A percentile compares a stretch with the other conserved stretches of the same genome.
Conservation (phyloP, 108 stramenopile species). For the Fistulifera pelliculosa region DNA sequence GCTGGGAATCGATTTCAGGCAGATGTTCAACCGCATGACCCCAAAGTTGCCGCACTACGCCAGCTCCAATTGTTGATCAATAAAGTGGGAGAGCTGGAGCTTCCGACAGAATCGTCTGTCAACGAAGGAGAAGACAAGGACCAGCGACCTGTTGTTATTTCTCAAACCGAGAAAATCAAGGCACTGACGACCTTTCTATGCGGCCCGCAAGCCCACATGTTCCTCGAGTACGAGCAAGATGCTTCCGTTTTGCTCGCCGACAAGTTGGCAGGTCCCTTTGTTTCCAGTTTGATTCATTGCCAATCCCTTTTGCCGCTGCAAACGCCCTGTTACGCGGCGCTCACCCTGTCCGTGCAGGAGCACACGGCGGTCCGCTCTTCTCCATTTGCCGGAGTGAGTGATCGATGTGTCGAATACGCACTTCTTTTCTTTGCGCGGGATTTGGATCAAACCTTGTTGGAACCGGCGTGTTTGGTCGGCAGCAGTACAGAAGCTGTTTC, state of each 20-base stretch:
- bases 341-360: conserved; percentile 59
- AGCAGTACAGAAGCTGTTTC: conserved; percentile 1
- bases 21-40: conserved; percentile 31
- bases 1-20: conserved; percentile 51
- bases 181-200: conserved; percentile 53
- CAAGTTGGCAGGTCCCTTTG: conserved; percentile 28
- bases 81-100: too few relatives aligned
- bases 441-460: conserved; percentile 35
- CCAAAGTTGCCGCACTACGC: conserved; percentile 13
- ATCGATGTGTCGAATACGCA: conserved; percentile 45
- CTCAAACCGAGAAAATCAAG: conserved; percentile 37
- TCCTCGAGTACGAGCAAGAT: not conserved
- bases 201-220: conserved; percentile 7
- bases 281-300: conserved; percentile 25
- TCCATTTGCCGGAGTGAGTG: conserved; percentile 40
- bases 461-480: conserved; percentile 5
- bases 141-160: conserved; percentile 18
- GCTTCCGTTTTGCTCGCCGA: conserved; percentile 13
- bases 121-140: not conserved
- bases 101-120: too few relatives aligned
- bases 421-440: conserved; percentile 42
- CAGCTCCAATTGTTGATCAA: too few relatives aligned
- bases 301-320: conserved; percentile 55
- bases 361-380: conserved; percentile 15
- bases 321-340: conserved; percentile 68